Evolutionary conservation across 2,329 filamentous ascomycete genomes (phyloP).

Genomic region (Trichoderma lentiforme): DNA sequence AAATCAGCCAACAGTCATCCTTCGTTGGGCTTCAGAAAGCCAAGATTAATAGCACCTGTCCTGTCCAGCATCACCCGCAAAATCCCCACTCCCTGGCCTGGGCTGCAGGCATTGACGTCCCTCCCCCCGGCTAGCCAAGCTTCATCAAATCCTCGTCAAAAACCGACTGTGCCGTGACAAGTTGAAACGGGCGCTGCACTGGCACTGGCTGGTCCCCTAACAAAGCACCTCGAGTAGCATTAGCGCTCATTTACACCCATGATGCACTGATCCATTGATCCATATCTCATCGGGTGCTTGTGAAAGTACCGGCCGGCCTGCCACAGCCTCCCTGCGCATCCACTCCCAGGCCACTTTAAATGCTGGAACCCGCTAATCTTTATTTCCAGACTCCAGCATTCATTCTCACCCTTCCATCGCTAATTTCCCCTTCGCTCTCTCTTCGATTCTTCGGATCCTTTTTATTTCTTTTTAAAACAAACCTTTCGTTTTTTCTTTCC

Average conservation of each 20-base stretch:
- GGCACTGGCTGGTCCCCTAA: not conserved
- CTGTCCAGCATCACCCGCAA: not conserved
- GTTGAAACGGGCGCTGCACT: not conserved
- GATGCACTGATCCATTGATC: not conserved
- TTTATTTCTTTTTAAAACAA: not conserved
- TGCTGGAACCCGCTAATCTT: constrained; percentile 10
- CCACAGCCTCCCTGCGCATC: not conserved
- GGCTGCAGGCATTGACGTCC: no score
- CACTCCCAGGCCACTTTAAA: not conserved
- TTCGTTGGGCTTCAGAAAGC: no score
- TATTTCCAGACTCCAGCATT: not conserved
- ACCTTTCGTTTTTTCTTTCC: not conserved
- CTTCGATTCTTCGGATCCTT: not conserved
- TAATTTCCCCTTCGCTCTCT: not conserved
- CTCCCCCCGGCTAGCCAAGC: not conserved
- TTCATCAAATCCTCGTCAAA: not conserved
- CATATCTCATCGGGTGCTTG: not conserved
- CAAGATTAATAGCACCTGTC: no score
- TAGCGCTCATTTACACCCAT: not conserved
- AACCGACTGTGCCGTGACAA: not conserved
- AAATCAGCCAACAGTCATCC: no score
- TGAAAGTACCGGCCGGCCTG: not conserved
- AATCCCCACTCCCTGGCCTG: not conserved
- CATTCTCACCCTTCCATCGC: not conserved
- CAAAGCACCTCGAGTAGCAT: not conserved